Percentiles rank a stretch among this genome's conserved stretches.
phyloP scores from a whole-genome alignment of 139 green algal species.

The Closterium sp. region DNA sequence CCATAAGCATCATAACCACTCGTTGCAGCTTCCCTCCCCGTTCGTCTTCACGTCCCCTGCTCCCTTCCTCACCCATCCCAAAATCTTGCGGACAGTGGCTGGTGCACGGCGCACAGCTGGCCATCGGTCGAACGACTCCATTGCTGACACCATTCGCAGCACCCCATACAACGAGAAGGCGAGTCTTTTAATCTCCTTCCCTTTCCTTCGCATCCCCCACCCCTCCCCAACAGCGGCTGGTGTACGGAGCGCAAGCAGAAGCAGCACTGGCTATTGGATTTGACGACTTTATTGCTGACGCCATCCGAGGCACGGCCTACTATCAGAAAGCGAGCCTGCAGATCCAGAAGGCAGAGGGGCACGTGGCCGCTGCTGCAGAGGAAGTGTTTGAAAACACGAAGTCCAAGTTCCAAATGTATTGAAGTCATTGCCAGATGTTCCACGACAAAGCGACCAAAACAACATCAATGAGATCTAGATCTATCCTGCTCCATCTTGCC shows the following conservation, averaged over 20 bases:
- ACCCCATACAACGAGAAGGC: neutral
- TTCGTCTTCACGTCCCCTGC: too few species aligned
- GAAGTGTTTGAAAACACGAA: slow-evolving; percentile 47
- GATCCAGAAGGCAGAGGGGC: slow-evolving; percentile 25
- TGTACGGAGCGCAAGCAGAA: slow-evolving; percentile 52
- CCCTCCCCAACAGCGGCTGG: slow-evolving; percentile 30
- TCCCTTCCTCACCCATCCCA: too few species aligned
- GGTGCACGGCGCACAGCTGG: neutral
- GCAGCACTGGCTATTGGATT: slow-evolving; percentile 53
- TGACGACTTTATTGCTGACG: slow-evolving; percentile 55
- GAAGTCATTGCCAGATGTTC: neutral
- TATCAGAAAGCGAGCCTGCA: slow-evolving; percentile 47
- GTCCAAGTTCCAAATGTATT: slow-evolving; percentile 49
- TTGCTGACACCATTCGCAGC: neutral
- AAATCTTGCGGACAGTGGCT: neutral
- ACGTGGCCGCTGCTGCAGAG: slow-evolving; percentile 15
- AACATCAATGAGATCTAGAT: too few species aligned
- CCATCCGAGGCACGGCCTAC: slow-evolving; percentile 50
- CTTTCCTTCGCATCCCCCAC: neutral
- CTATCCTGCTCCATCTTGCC: too few species aligned
- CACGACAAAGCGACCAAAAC: too few species aligned
- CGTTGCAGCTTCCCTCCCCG: too few species aligned
- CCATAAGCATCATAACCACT: too few species aligned
- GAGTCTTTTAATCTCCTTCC: neutral
- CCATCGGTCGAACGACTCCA: neutral